Base-by-base conservation (phyloP, 2,329 filamentous ascomycete species). In the Byssothecium circinans region DNA sequence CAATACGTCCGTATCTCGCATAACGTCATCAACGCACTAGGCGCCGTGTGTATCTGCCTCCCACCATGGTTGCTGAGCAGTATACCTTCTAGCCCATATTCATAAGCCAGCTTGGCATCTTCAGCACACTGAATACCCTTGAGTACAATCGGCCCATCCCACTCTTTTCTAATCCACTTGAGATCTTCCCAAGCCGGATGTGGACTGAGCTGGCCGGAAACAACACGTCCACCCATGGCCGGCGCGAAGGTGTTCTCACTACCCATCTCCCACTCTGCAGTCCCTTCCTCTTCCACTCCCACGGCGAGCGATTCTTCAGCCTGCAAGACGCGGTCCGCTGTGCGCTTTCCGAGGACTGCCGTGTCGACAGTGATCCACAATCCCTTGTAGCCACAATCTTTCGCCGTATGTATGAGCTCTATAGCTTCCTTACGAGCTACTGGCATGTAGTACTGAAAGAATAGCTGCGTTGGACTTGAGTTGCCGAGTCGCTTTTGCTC, bases 221-320 rank as follows among this genome's bases (percentile, higher is more conserved):
- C 54, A 6, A 54, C 52, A 4, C 64, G 75, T 70, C 22, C 80
- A 60, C 61, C 85, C 82, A 59, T 86, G 77, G 68, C 80, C 81
- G 23, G 70, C 61, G 10, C 80, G 79, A 77, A 84, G 78, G 49
- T 80, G 70, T 45, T 83, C 62, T 17, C 81, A 76, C 45, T 84
- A 58, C 10, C 81, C 74, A 2, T 77, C 76, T 25, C 83, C 83
- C 54, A 81, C 76, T 38, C 66, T 56, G 62, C 83, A 18, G 74
- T 74, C 0, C 74, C 72, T 49, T 73, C 73, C 33, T 76, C 80
- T 12, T 73, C 75, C 67, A 83, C 77, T 1, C 80, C 78, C 3
- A 76, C 74, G 10, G 65, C 67, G 2, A 79, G 47, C 22, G 67
- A 73, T 79, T 68, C 63, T 79, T 81, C 77, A 3, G 77, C 76